Conservation (phyloP, 2,329 filamentous ascomycete genomes). For the Ophiognomonia clavigignenti-juglandacearum region DNA sequence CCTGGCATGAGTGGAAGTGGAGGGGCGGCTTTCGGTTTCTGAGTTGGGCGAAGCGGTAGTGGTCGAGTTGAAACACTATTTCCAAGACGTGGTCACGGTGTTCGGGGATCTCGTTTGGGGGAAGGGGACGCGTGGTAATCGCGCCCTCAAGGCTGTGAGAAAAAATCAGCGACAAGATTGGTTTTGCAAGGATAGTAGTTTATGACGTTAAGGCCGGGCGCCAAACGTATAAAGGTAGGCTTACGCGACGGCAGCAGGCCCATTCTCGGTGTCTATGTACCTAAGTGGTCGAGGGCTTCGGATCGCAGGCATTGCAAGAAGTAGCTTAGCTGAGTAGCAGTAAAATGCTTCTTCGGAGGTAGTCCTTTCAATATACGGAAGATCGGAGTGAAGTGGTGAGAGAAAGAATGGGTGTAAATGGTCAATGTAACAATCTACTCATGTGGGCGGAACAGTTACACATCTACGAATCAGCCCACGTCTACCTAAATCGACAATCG, state of each 20-base stretch:
- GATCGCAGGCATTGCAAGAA: not conserved
- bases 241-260: not conserved
- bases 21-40: conserved; percentile 23
- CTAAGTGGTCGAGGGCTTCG: not conserved
- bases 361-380: no score
- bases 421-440: no score
- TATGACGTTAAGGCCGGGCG: not conserved
- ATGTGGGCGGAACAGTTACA: no score
- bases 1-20: conserved; percentile 29
- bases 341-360: no score
- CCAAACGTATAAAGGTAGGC: not conserved
- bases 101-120: not conserved
- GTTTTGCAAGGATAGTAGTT: not conserved
- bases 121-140: not conserved
- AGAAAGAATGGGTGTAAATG: no score
- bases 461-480: no score
- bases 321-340: no score
- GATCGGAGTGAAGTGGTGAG: no score
- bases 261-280: not conserved
- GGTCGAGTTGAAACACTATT: not conserved
- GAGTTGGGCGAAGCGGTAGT: not conserved
- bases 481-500: no score
- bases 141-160: conserved; percentile 2
- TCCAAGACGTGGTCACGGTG: conserved; percentile 1
- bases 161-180: not conserved